Evolutionary conservation across 441 rosid species (phyloP), one percentile per base, ranked within the genome.

Genomic region (Dalechampia spathulata): DNA sequence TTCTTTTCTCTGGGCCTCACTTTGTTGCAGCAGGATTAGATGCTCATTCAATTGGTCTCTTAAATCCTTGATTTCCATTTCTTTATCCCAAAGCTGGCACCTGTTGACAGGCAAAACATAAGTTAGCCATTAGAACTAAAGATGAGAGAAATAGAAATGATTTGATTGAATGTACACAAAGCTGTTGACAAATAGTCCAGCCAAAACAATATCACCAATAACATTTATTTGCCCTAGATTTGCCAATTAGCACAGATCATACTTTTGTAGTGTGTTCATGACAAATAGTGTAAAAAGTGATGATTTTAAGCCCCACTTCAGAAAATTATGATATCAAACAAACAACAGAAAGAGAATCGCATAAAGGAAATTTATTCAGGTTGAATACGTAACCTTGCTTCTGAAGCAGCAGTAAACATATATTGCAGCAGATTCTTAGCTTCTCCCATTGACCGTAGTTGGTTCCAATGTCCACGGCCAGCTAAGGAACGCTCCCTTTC

Each of bases 381-480:
- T 40, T n/a, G n/a, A n/a, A n/a, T n/a, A n/a, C n/a, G n/a, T n/a
- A n/a, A 93, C 99, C 99, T 94, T 55, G 84, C 54, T 57, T 90
- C 97, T 38, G 81, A 86, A 58, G 83, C 77, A 67, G 96, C 75
- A 70, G 74, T 87, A 74, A 94, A 85, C 96, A 87, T 87, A 60
- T 90, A 76, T 23, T 94, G 99, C 62, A 90, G 95, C 68, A 94
- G 75, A 75, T 78, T 90, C 84, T 94, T 94, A 11, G 97, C 97
- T 61, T 94, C 97, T 67, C 81, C 94, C 96, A 94, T 90, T 61
- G 96, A 87, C 10, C 90, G 88, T 70, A 94, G 66, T 67, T 94
- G 97, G 77, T 77, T 90, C 99, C 99, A 94, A 44, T 90, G 95
- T 44, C 99, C 99, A 67, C 95, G 94, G 60, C 59, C 82, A 52